These are phyloP conservation scores for Galerina sulciceps DNA, from an alignment of 768 basidiomycete species.

Conservation along the genomic window DNA sequence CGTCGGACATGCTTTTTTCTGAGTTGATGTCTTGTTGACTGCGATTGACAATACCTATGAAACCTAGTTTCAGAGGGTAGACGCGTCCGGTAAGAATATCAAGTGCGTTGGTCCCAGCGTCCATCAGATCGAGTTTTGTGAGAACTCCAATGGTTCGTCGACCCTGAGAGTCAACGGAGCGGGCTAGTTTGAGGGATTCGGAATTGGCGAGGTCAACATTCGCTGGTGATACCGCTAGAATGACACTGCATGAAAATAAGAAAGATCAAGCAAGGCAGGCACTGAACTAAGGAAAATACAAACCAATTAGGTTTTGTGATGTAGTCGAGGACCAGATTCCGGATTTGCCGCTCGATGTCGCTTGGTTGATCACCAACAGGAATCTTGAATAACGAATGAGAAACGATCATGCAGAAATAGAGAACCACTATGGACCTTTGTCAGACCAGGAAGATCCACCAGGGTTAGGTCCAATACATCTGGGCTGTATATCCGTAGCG, in stretches of 20 bases:
- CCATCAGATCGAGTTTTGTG: conserved; percentile 98
- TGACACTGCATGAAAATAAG: conserved; percentile 61
- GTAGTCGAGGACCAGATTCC: conserved; percentile 92
- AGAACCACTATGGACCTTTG: conserved; percentile 68
- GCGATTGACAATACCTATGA: conserved; percentile 97
- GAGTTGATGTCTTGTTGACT: conserved; percentile 97
- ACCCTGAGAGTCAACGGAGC: conserved; percentile 94
- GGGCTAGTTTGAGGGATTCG: conserved; percentile 95
- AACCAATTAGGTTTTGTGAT: conserved; percentile 97
- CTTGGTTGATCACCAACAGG: conserved; percentile 97
- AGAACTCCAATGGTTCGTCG: conserved; percentile 95
- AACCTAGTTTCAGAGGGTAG: conserved; percentile 97
- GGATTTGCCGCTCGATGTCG: conserved; percentile 97
- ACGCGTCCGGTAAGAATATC: conserved; percentile 96
- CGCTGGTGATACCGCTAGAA: conserved; percentile 95
- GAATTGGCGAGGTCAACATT: conserved; percentile 99
- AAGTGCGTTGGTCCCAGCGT: conserved; percentile 96
- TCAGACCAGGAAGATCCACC: conserved; percentile 95
- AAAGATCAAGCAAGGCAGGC: not conserved
- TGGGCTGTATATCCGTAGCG: conserved; percentile 93
- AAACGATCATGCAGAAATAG: not conserved
- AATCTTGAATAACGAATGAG: conserved; percentile 52
- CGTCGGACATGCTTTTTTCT: conserved; percentile 84
- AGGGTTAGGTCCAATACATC: conserved; percentile 94
- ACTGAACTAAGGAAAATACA: conserved; percentile 20